Evolutionary conservation across 805 yeast species (phyloP), one percentile per base, ranked within the genome.

Genomic region (Saturnispora silvae): DNA sequence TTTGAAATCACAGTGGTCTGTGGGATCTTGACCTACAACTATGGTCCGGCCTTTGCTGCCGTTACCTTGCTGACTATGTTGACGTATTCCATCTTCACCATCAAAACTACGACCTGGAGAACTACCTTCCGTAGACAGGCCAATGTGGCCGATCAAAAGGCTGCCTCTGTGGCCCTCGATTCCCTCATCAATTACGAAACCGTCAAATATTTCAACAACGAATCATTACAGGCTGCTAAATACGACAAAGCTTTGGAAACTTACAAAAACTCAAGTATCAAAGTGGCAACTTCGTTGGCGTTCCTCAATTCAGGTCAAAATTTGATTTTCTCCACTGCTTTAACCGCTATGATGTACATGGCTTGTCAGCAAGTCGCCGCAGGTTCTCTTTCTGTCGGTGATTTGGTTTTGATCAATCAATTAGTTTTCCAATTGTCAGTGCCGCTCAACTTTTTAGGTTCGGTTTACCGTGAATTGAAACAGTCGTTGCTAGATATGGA

Each of bases 291-390:
- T 3, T 81, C 92, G 1, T 61, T 82, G 44, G 86, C 92, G 18
- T 82, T 70, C 50, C 63, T 82, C 43, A 82, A 82, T 46, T 68
- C 85, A 0, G 94, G 94, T 14, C 94, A 82, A 55, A 81, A 78
- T 52, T 48, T 81, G 38, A 82, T 82, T 23, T 82, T 82, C 60
- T 83, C 96, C 0, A 60, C 82, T 28, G 97, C 98, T 1, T 64
- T 92, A 45, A 92, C 98, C 1, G 82, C 78, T 2, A 92, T 92
- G 94, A 92, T 92, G 98, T 92, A 83, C 57, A 79, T 92, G 94
- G 96, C 96, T 13, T 84, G 95, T 50, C 75, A 77, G 38, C 97
- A 97, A 20, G 92, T 92, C n/a, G 76, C 85, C 11, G 59, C 71
- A 3, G 95, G 95, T 0, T 58, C 73, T 1, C 63, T 92, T 38